Base-by-base conservation (phyloP, 371 early-diverging fungal genomes). In the Edhazardia aedis region DNA sequence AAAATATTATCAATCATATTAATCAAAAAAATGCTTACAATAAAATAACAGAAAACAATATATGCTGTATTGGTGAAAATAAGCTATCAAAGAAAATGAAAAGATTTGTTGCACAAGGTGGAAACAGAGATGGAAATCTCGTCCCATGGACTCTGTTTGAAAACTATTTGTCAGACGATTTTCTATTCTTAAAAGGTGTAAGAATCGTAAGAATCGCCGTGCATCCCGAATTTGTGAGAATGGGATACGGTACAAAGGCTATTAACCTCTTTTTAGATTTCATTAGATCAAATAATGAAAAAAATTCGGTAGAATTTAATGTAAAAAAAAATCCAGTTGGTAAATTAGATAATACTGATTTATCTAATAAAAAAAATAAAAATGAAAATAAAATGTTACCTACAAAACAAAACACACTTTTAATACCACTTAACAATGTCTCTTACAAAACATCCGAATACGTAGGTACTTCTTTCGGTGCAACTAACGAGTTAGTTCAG, bases 181-280 rank as follows among this genome's bases (percentile, higher is more conserved):
- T 94, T 73, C 86, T 88, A 1, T 73, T 80, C 22, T 74, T 86
- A 29, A 81, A 82, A 0, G 95, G 98, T 28, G 85, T 89, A 12
- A 81, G 98, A 54, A 79, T 98, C n/a, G 91, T 98, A n/a, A 83
- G 98, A 53, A 89, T 98, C 58, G 93, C 94, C 26, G 88, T 93
- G 0, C 91, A 91, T 69, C 93, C 92, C 3, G 89, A 89, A 56
- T 90, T 87, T 64, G 76, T 80, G 44, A 78, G 82, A 59, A 93
- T 90, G 94, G 94, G 95, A 2, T 93, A 90, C 70, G 98, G 98
- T 0, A 71, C 78, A 18, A 76, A 83, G 16, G 84, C 88, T 4
- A 66, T 94, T 25, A 80, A 83, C 38, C 74, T 80, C 44, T 71
- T 95, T 27, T 27, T 7, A 16, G 40, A 39, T n/a, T 70, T 67